Evolutionary conservation across 1,284 basidiomycete species (phyloP), one percentile per base, ranked within the genome.

Genomic region (Malassezia pachydermatis): DNA sequence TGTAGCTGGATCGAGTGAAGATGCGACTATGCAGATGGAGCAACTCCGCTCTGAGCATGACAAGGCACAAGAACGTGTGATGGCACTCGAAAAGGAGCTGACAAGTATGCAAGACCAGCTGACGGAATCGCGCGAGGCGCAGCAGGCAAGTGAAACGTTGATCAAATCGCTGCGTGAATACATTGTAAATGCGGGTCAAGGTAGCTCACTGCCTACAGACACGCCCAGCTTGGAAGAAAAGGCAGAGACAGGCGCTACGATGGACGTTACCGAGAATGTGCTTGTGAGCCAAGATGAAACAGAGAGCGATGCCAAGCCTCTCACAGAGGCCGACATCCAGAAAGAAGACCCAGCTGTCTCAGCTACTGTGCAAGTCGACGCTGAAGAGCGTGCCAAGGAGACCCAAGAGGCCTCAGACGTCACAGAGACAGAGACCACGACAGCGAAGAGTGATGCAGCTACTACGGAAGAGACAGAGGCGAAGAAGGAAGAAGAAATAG

Each of bases 121-220:
- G 36, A 57, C 62, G 6, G 65, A 71, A 49, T 59, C 64, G 1
- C 24, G 63, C 45, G 65, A 71, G 40, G 63, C 63, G n/a, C 44
- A 65, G 14, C 55, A 61, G 50, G 67, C 62, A 30, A 63, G 63
- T 51, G 63, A 66, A 52, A 56, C 54, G 24, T 59, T 59, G 44
- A 57, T 64, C 30, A 56, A 56, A 30, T 63, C 62, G 7, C 46
- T 66, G 39, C 56, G 62, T 9, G 63, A 64, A 25, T 65, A 56
- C 19, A 62, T 62, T 45, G 56, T 58, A 8, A 24, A 38, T 24
- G 39, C 24, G 39, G 39, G 25, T 16, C 19, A 41, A 25, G 25
- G 16, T 14, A 25, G 25, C 5, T 20, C 39, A 14, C n/a, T 17
- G 39, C 39, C 25, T 41, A 17, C 14, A 33, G 32, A 29, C 28